Evolutionary conservation across 768 basidiomycete genomes (phyloP), one percentile per base, ranked within the genome.

Genomic region (Mrakia blollopis): DNA sequence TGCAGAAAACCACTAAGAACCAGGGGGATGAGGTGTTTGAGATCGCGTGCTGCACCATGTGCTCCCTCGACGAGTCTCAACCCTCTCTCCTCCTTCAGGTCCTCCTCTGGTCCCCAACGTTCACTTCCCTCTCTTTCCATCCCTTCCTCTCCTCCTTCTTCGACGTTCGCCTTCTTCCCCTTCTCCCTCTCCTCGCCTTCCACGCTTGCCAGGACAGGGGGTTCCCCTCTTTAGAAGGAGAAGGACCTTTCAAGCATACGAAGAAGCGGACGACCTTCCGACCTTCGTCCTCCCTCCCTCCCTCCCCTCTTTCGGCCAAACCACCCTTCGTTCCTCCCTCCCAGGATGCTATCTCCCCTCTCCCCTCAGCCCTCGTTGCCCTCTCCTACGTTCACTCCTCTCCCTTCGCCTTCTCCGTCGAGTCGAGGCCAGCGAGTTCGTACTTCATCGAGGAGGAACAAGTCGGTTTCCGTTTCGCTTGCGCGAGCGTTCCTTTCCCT

Each of bases 401-500:
- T 44, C 21, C 28, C 69, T 25, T 71, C 69, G 8, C 50, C 69
- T 37, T 71, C 69, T 28, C 69, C 69, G 14, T 32, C 47, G 28
- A 30, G 23, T 28, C 25, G 10, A 28, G 69, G 50, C 21, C 50
- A 50, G 16, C 65, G 74, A n/a, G 35, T 67, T n/a, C 52, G 75
- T 13, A 76, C 75, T 5, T 37, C 68, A n/a, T 60, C 52, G 25
- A 35, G 61, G 25, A 62, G 54, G 60, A 50, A 61, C 28, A 37
- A 70, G 35, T 37, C 60, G 57, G 65, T 76, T 16, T 54, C 47
- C 37, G 70, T 72, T 37, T 72, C 70, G 47, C 76, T 77, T 70
- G 76, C 68, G 6, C 35, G 44, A 4, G 75, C 67, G 25, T 44
- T 71, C 28, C 54, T 71, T 13, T 28, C 23, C 11, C 28, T 35